Percentiles rank a stretch among this genome's conserved stretches.
phyloP scores from a whole-genome alignment of 768 basidiomycete species.

The Termitomyces sp. region DNA sequence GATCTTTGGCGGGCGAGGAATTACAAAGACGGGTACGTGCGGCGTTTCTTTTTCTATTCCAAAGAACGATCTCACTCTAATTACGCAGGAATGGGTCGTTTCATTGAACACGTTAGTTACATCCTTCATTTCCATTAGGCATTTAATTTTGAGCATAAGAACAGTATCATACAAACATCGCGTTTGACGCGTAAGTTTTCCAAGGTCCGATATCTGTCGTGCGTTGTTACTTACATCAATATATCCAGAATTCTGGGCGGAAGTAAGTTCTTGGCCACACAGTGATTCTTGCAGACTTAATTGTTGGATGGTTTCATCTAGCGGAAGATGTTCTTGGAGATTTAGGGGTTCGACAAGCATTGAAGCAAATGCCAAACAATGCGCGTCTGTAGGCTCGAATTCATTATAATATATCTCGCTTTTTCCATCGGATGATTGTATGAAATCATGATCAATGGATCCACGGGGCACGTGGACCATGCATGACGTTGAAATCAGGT shows the following conservation, averaged over 20 bases:
- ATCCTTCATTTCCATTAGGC: not conserved
- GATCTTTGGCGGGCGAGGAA: slow-evolving; percentile 83
- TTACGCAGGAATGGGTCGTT: slow-evolving; percentile 14
- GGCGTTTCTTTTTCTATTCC: not conserved
- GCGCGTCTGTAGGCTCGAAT: slow-evolving; percentile 33
- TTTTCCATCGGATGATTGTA: not conserved
- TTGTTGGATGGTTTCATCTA: slow-evolving; percentile 10
- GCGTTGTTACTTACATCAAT: not conserved
- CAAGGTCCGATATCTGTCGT: not conserved
- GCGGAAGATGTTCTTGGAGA: slow-evolving; percentile 57
- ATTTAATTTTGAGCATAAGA: not conserved
- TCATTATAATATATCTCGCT: not conserved
- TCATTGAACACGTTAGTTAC: slow-evolving; percentile 19
- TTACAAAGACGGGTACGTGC: slow-evolving; percentile 69
- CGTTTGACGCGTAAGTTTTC: slow-evolving; percentile 20
- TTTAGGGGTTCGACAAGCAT: slow-evolving; percentile 55
- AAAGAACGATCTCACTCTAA: not conserved
- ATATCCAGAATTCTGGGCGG: slow-evolving; percentile 19
- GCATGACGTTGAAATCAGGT: not conserved
- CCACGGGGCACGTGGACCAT: not conserved
- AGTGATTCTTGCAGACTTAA: not conserved
- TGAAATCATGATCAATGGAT: not conserved
- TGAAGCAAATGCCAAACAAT: slow-evolving; percentile 49
- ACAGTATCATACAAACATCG: slow-evolving; percentile 21
- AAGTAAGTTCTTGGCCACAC: slow-evolving; percentile 10